phyloP scores from a whole-genome alignment of 2,329 filamentous ascomycete species.

The Talaromyces piceae region DNA sequence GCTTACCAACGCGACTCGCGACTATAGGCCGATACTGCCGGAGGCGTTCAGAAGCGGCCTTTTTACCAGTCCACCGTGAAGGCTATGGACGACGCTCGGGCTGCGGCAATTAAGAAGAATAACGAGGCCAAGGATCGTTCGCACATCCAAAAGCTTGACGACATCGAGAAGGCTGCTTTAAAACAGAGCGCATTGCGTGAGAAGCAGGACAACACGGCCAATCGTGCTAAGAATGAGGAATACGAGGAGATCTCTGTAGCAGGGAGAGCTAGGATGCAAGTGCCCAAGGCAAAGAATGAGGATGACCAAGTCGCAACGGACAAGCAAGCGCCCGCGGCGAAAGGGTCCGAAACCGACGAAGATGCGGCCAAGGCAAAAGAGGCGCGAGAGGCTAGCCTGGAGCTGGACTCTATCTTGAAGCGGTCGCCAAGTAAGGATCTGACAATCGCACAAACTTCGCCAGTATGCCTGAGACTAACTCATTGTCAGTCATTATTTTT shows the following conservation, averaged over 20 bases:
- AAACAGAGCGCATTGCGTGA: conserved; percentile 19
- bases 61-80: conserved; percentile 52
- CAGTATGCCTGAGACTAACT: conserved; percentile 4
- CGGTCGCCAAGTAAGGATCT: conserved; percentile 75
- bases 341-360: conserved; percentile 45
- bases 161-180: conserved; percentile 42
- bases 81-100: conserved; percentile 45
- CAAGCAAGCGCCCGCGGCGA: conserved; percentile 48
- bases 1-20: neutral
- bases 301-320: conserved; percentile 35
- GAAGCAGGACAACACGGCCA: conserved; percentile 21
- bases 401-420: conserved; percentile 73
- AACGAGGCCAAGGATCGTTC: conserved; percentile 34
- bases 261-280: conserved; percentile 46
- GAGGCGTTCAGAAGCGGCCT: conserved; percentile 33
- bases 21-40: conserved; percentile 31
- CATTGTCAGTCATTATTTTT: conserved; percentile 73
- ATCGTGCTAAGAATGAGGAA: conserved; percentile 11
- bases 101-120: conserved; percentile 23
- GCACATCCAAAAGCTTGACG: conserved; percentile 56
- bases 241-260: conserved; percentile 45
- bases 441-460: neutral
- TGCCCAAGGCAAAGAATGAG: conserved; percentile 29
- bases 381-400: conserved; percentile 50
- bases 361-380: conserved; percentile 13